phyloP scores from a whole-genome alignment of 2,329 filamentous ascomycete genomes.

The Trichoderma sp. region DNA sequence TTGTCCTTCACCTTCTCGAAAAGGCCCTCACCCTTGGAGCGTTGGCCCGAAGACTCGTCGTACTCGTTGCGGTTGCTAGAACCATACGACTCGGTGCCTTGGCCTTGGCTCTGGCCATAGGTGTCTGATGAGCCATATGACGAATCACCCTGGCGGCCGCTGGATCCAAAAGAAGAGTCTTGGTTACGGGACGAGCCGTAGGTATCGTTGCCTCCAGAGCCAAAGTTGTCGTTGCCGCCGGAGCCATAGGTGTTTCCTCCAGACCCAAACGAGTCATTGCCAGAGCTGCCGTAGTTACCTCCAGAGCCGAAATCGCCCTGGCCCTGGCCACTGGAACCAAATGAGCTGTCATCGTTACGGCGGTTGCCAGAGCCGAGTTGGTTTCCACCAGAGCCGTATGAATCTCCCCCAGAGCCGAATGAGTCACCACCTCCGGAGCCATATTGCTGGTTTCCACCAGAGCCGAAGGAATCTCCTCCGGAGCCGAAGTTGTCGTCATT shows the following conservation, averaged over 20 bases:
- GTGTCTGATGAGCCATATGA: constrained; percentile 7
- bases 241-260: constrained; percentile 20
- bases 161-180: neutral
- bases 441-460: constrained; percentile 1
- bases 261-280: constrained; percentile 23
- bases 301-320: constrained; percentile 6
- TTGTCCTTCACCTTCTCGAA: constrained; percentile 59
- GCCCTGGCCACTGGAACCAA: constrained; percentile 6
- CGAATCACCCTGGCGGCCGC: constrained; percentile 21
- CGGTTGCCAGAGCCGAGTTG: constrained; percentile 25
- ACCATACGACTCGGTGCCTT: constrained; percentile 19
- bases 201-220: constrained; percentile 6
- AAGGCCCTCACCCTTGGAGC: constrained; percentile 27
- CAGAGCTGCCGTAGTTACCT: constrained; percentile 25
- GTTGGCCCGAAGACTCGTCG: constrained; percentile 1
- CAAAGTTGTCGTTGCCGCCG: neutral
- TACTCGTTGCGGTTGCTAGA: constrained; percentile 19
- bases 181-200: constrained; percentile 16
- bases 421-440: constrained; percentile 7
- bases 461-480: constrained; percentile 25
- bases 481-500: constrained; percentile 19
- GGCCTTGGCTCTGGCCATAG: constrained; percentile 23
- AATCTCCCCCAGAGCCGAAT: neutral
- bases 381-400: constrained; percentile 4
- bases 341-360: constrained; percentile 9